Conservation (phyloP, 176 grass and related monocot genomes). For the Calamus simplicifolius region DNA sequence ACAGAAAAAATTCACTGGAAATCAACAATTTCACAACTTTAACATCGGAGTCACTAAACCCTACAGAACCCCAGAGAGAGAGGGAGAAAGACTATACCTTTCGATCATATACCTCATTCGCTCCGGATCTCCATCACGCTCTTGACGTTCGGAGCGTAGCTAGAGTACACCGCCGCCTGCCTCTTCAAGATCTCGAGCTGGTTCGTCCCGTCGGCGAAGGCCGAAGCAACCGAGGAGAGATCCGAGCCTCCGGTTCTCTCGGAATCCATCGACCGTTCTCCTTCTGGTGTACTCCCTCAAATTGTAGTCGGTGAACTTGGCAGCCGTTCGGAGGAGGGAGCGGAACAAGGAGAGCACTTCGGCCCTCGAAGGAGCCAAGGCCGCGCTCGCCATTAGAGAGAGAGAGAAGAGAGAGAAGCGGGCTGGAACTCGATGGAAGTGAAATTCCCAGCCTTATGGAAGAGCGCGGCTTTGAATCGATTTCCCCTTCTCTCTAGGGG, state of each 20-base stretch:
- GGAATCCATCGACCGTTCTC: constrained; percentile 54
- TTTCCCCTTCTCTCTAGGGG: too few relatives aligned
- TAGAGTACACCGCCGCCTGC: constrained; percentile 60
- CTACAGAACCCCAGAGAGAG: too few relatives aligned
- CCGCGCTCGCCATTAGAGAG: constrained; percentile 12
- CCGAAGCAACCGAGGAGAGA: constrained; percentile 26
- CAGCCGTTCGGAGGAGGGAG: constrained; percentile 47
- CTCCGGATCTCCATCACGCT: constrained; percentile 60
- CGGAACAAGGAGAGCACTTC: constrained; percentile 63
- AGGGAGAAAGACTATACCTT: too few relatives aligned
- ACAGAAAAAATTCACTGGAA: too few relatives aligned
- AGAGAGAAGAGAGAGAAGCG: too few relatives aligned
- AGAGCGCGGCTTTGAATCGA: too few relatives aligned
- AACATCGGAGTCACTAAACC: too few relatives aligned
- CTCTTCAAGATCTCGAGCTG: constrained; percentile 72
- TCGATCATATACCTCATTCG: not conserved
- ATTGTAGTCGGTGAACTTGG: constrained; percentile 86
- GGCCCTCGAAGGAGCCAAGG: constrained; percentile 29
- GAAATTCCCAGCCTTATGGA: too few relatives aligned
- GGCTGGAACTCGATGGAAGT: too few relatives aligned
- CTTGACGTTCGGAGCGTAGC: constrained; percentile 76
- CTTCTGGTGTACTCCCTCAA: constrained; percentile 62
- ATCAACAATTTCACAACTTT: too few relatives aligned
- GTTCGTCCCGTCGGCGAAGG: constrained; percentile 49
- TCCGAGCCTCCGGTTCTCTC: constrained; percentile 47